Evolutionary conservation across 495 filamentous ascomycete species (phyloP).

Genomic region (Cryomyces minteri): DNA sequence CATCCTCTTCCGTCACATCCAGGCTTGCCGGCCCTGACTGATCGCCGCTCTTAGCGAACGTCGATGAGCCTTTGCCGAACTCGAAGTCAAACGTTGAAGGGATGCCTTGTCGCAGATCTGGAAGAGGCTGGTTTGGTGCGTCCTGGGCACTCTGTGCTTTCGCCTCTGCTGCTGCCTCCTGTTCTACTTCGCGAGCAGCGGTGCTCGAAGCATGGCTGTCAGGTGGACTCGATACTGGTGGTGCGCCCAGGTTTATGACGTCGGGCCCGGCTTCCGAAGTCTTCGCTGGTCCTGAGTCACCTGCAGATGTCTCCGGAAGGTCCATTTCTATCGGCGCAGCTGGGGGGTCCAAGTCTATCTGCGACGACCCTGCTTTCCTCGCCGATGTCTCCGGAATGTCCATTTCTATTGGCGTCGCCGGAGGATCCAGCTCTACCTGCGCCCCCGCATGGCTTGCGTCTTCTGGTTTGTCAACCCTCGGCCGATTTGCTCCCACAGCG

Average conservation of each 20-base stretch:
- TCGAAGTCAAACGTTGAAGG: slow-evolving; percentile 65
- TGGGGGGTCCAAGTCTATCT: neutral
- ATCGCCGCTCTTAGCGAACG: slow-evolving; percentile 28
- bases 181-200: neutral
- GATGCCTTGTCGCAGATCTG: slow-evolving; percentile 80
- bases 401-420: neutral
- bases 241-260: neutral
- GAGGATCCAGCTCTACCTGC: neutral
- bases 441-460: neutral
- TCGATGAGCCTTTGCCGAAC: slow-evolving; percentile 19
- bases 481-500: slow-evolving; percentile 10
- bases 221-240: neutral
- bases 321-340: neutral
- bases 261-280: neutral
- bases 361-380: neutral
- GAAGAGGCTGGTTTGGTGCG: slow-evolving; percentile 38
- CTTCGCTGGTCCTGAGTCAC: neutral
- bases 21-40: slow-evolving; percentile 23
- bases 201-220: neutral
- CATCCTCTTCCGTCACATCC: slow-evolving; percentile 37
- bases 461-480: neutral
- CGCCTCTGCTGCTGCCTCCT: slow-evolving; percentile 13
- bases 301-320: neutral
- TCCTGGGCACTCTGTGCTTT: slow-evolving; percentile 3
- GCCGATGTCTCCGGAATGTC: neutral